Percentiles rank a stretch among this genome's conserved stretches.
phyloP scores from a whole-genome alignment of 2,329 filamentous ascomycete genomes.

The Pseudocercospora ulei region DNA sequence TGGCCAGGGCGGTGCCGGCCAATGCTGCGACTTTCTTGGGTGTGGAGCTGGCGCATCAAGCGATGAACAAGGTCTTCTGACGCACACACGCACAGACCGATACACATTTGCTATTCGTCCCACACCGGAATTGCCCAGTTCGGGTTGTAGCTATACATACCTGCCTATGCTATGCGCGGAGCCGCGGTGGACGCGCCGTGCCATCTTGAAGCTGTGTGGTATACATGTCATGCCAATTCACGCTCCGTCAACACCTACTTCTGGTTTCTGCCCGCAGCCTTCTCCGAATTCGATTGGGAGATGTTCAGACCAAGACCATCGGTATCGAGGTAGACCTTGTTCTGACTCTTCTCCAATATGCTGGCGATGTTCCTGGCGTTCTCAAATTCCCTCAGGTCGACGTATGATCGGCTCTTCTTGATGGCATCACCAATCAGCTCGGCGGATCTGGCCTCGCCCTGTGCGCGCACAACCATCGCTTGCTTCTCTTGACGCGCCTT shows the following conservation, averaged over 20 bases:
- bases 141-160: slow-evolving; percentile 15
- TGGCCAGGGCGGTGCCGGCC: slow-evolving; percentile 85
- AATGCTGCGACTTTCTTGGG: slow-evolving; percentile 92
- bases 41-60: slow-evolving; percentile 72
- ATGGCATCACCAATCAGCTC: slow-evolving; percentile 97
- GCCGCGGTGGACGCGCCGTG: not conserved
- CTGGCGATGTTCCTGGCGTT: slow-evolving; percentile 84
- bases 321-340: slow-evolving; percentile 87
- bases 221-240: slow-evolving; percentile 4
- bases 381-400: slow-evolving; percentile 96
- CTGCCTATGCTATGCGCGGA: slow-evolving; percentile 1
- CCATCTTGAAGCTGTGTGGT: slow-evolving; percentile 3
- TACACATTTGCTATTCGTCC: too few species aligned
- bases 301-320: slow-evolving; percentile 89
- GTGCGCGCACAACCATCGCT: slow-evolving; percentile 92
- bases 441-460: slow-evolving; percentile 96
- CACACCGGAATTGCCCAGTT: too few species aligned
- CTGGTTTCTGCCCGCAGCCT: slow-evolving; percentile 12
- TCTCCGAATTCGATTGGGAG: slow-evolving; percentile 27
- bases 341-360: slow-evolving; percentile 79
- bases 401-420: slow-evolving; percentile 97
- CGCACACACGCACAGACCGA: too few species aligned
- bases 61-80: slow-evolving; percentile 65
- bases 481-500: slow-evolving; percentile 99
- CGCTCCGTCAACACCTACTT: not conserved